Percentiles rank a stretch among this genome's conserved stretches.
These are phyloP conservation scores for Trametes villosa DNA, from an alignment of 768 basidiomycete species.

Conservation along the genomic window DNA sequence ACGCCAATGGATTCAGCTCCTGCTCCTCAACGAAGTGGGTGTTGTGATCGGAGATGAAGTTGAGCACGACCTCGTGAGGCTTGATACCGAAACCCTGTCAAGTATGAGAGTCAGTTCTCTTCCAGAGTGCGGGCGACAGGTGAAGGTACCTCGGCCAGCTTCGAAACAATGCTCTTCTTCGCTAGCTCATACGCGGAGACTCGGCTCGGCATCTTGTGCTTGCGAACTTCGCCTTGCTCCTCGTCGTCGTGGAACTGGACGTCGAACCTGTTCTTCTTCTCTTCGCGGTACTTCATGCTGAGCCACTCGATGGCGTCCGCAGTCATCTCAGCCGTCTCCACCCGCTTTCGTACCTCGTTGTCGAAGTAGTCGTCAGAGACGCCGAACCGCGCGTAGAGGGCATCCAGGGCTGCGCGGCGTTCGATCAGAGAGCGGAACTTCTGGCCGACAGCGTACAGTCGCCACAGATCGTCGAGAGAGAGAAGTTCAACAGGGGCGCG, in stretches of 20 bases:
- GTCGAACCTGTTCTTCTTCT: conserved; percentile 55
- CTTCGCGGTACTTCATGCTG: conserved; percentile 78
- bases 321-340: conserved; percentile 86
- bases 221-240: conserved; percentile 51
- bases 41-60: conserved; percentile 66
- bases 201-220: conserved; percentile 82
- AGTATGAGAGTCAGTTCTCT: background rate
- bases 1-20: conserved; percentile 74
- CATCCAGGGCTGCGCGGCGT: conserved; percentile 62
- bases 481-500: conserved; percentile 73
- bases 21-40: conserved; percentile 81
- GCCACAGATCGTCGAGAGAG: conserved; percentile 83
- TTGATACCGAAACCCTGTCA: conserved; percentile 81
- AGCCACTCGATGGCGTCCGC: conserved; percentile 94
- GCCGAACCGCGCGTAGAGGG: conserved; percentile 70
- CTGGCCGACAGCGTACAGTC: conserved; percentile 85
- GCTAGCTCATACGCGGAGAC: conserved; percentile 83
- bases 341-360: conserved; percentile 62
- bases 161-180: conserved; percentile 76
- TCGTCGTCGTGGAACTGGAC: conserved; percentile 77
- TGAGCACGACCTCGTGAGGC: conserved; percentile 83
- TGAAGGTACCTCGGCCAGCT: conserved; percentile 74
- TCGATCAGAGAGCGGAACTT: conserved; percentile 88
- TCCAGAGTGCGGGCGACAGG: background rate
- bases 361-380: conserved; percentile 78